Evolutionary conservation across 495 filamentous ascomycete genomes (phyloP).

Genomic region (Penicillium cataractarum): DNA sequence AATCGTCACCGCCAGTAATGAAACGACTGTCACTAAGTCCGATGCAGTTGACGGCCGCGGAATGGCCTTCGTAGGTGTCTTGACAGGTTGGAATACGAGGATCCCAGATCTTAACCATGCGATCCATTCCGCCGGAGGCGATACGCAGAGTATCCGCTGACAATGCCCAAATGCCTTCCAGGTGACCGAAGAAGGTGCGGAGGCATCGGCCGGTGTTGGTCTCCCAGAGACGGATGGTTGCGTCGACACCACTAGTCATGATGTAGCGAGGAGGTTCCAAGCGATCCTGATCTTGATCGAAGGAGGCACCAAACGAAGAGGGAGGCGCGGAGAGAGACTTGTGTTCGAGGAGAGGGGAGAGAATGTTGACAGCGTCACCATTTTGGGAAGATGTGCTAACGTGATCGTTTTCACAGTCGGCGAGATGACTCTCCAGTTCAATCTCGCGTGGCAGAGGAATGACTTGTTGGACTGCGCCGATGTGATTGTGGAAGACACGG

Average conservation of each 20-base stretch:
- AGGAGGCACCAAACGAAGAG: conserved; percentile 58
- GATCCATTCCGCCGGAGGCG: conserved; percentile 87
- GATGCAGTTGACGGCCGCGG: conserved; percentile 88
- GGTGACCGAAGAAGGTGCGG: conserved; percentile 92
- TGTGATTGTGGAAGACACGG: conserved; percentile 85
- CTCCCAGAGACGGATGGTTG: conserved; percentile 93
- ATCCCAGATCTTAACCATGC: conserved; percentile 98
- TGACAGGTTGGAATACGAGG: conserved; percentile 87
- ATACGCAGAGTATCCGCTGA: conserved; percentile 89
- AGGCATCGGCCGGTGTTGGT: conserved; percentile 77
- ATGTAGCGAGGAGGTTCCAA: conserved; percentile 84
- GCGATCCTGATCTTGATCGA: conserved; percentile 61
- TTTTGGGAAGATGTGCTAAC: conserved; percentile 43
- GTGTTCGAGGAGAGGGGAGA: conserved; percentile 32
- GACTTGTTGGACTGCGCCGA: conserved; percentile 93
- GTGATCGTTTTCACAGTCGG: conserved; percentile 60
- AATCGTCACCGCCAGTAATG: conserved; percentile 90
- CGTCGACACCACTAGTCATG: conserved; percentile 87
- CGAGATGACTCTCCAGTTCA: conserved; percentile 72
- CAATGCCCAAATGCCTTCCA: conserved; percentile 95
- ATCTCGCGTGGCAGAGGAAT: conserved; percentile 80
- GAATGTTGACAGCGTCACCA: conserved; percentile 29
- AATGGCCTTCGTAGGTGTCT: conserved; percentile 86
- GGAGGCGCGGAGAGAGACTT: conserved; percentile 46
- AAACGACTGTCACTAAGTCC: conserved; percentile 85